These are phyloP conservation scores for Aspergillus sp. DNA, from an alignment of 2,329 filamentous ascomycete species.

Conservation along the genomic window DNA sequence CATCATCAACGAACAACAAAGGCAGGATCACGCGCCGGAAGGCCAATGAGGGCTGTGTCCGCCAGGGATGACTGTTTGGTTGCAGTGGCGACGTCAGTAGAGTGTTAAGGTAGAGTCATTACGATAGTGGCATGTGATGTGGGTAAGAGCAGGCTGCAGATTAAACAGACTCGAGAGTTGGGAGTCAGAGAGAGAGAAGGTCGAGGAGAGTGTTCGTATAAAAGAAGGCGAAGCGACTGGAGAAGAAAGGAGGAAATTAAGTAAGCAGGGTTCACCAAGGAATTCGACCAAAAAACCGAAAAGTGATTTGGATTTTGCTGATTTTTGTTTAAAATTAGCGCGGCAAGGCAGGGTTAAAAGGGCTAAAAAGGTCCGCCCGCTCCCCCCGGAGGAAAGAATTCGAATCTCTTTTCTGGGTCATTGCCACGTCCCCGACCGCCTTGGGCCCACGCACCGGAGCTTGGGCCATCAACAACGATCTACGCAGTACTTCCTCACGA, in stretches of 20 bases:
- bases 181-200: neutral
- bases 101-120: constrained; percentile 12
- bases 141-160: neutral
- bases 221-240: neutral
- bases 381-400: constrained; percentile 18
- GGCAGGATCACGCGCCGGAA: constrained; percentile 15
- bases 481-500: neutral
- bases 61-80: constrained; percentile 11
- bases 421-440: constrained; percentile 12
- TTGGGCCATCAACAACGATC: constrained; percentile 1
- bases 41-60: constrained; percentile 18
- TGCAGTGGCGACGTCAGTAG: constrained; percentile 15
- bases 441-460: constrained; percentile 21
- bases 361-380: constrained; percentile 24
- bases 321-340: constrained; percentile 22
- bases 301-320: constrained; percentile 5
- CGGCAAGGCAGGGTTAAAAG: constrained; percentile 37
- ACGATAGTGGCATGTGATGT: neutral
- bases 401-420: constrained; percentile 18
- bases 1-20: constrained; percentile 13
- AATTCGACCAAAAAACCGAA: constrained; percentile 7
- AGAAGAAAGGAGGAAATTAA: constrained; percentile 5
- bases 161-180: neutral
- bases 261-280: constrained; percentile 4
- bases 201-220: neutral